Percentiles rank a stretch among this genome's conserved stretches.
These are phyloP conservation scores for Ceratocystis harringtonii DNA, from an alignment of 2,329 filamentous ascomycete species.

Conservation along the genomic window DNA sequence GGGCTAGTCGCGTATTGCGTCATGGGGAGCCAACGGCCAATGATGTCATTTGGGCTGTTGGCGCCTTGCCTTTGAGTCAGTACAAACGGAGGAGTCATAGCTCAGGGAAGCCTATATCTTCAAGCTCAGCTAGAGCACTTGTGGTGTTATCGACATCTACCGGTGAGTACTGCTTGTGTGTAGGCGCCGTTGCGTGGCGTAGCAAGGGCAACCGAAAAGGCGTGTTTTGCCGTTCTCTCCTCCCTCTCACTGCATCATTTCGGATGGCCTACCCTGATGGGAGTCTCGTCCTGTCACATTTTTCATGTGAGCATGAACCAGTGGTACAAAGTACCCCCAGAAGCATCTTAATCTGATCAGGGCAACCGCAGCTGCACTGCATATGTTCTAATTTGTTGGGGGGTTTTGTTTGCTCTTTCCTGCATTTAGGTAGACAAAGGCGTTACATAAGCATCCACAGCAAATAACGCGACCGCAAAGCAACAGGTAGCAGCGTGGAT, in stretches of 20 bases:
- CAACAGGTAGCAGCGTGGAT: not conserved
- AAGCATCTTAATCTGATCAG: not conserved
- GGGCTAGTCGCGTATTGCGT: not conserved
- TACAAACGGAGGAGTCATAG: not conserved
- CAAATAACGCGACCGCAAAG: not conserved
- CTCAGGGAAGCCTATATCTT: not conserved
- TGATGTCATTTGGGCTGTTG: not conserved
- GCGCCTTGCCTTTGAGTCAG: not conserved
- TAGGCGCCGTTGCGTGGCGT: not conserved
- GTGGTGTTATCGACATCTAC: not conserved
- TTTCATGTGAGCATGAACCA: not conserved
- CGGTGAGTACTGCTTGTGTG: not conserved
- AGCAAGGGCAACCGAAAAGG: not conserved
- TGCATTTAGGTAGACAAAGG: not conserved
- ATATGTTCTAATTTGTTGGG: not conserved
- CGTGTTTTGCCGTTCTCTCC: not conserved
- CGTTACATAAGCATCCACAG: no score
- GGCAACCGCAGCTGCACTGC: not conserved
- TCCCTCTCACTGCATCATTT: not conserved
- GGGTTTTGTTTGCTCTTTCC: not conserved
- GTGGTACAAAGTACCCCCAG: not conserved
- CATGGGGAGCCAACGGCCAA: not conserved
- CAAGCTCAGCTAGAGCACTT: no score
- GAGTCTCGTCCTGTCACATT: not conserved
- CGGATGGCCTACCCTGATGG: not conserved